These are phyloP conservation scores for Russula dissimulans DNA, from an alignment of 768 basidiomycete genomes.

Conservation along the genomic window DNA sequence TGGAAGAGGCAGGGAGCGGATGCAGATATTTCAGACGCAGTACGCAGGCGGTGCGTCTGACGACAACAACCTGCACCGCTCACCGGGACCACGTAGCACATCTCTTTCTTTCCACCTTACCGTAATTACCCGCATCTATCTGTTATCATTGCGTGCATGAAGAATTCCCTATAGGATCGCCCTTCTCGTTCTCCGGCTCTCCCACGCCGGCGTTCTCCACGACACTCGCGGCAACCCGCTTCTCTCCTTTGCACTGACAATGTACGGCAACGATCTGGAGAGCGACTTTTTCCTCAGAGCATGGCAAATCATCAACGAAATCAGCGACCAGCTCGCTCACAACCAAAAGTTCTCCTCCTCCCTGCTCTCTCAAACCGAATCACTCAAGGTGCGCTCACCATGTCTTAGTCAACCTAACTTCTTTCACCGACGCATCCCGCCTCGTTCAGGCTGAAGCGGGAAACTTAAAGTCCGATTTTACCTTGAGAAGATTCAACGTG, in stretches of 20 bases:
- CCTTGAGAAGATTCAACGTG: conserved; percentile 36
- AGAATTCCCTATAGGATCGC: neutral
- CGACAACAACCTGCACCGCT: neutral
- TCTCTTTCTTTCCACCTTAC: neutral
- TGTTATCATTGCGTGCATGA: neutral
- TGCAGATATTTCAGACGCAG: neutral
- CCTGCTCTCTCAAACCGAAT: conserved; percentile 34
- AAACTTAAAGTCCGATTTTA: conserved; percentile 30
- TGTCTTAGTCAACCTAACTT: neutral
- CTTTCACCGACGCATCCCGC: neutral
- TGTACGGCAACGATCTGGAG: conserved; percentile 16
- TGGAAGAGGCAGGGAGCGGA: neutral
- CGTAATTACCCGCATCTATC: neutral
- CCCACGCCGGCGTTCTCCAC: conserved; percentile 6
- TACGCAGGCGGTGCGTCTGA: neutral
- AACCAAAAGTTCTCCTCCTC: conserved; percentile 35
- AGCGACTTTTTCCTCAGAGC: conserved; percentile 14
- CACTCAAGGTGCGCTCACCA: conserved; percentile 32
- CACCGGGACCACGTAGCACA: too few relatives aligned
- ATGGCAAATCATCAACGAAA: conserved; percentile 26
- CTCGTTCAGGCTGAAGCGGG: conserved; percentile 16
- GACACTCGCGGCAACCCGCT: neutral
- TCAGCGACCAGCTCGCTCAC: conserved; percentile 34
- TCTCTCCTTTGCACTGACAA: neutral
- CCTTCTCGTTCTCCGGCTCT: neutral